Conservation (phyloP, 306 rosid genomes). For the Quercus wislizeni region DNA sequence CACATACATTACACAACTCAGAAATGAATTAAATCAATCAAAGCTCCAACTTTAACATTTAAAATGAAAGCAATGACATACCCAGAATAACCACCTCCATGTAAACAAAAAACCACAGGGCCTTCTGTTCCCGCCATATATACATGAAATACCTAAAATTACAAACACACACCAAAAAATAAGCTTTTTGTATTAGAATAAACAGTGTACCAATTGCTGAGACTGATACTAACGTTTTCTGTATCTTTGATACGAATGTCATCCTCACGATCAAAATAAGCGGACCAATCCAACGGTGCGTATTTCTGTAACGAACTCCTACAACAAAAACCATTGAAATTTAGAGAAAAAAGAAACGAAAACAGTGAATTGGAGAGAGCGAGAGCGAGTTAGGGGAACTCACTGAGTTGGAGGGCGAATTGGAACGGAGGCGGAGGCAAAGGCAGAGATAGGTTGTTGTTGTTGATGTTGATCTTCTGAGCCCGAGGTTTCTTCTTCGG, state of each 20-base stretch:
- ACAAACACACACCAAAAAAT: constrained; percentile 4
- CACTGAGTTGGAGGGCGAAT: constrained; percentile 73
- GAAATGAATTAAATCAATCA: neutral
- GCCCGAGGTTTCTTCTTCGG: constrained; percentile 39
- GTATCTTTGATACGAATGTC: constrained; percentile 65
- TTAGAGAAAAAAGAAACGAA: neutral
- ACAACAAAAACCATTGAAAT: neutral
- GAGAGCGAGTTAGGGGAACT: constrained; percentile 24
- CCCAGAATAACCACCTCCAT: constrained; percentile 98
- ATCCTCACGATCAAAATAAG: constrained; percentile 68
- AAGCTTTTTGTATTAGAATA: neutral
- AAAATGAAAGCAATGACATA: constrained; percentile 27
- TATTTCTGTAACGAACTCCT: constrained; percentile 65
- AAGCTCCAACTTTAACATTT: neutral
- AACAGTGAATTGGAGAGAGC: neutral
- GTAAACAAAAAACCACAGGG: constrained; percentile 88
- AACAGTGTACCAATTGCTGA: neutral
- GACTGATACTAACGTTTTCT: constrained; percentile 58
- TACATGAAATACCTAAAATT: constrained; percentile 84
- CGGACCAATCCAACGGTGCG: constrained; percentile 65
- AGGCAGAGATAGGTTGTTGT: constrained; percentile 44
- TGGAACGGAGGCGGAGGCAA: constrained; percentile 67
- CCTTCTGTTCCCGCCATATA: constrained; percentile 96
- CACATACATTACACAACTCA: no score
- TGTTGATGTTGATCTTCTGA: constrained; percentile 30